Evolutionary conservation across 2,329 filamentous ascomycete species (phyloP), one percentile per base, ranked within the genome.

Genomic region (Blumeria graminis): DNA sequence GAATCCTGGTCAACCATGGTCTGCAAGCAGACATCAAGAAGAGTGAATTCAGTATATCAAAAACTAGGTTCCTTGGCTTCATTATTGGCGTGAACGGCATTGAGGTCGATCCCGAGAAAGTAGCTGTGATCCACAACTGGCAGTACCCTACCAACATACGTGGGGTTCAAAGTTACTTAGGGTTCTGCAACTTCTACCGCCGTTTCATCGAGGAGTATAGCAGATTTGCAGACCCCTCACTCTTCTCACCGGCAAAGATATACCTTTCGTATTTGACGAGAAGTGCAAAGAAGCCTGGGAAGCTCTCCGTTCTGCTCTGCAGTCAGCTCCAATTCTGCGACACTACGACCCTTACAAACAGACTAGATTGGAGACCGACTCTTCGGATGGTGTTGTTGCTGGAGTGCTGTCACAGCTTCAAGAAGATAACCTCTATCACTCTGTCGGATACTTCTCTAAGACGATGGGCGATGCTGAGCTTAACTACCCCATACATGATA

Each of bases 51-150:
- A 18, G 39, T 39, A 10, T 56, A 35, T 39, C 1, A 1, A 28
- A 53, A 16, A 56, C 55, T 35, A 52, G 52, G 14, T 56, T 39
- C 33, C 18, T 57, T 13, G 34, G 41, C 14, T 57, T 50, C 48
- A 55, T 55, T 18, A 32, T 55, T 45, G 39, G 36, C 13, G 32
- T 34, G 11, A 33, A 55, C 1, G 36, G 35, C 1, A 55, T 50
- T 18, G n/a, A 16, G 22, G 22, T 50, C 13, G 45, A 50, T 22
- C 45, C 22, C 11, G 22, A 50, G 18, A 50, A 50, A 7, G 2
- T 11, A 18, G 11, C n/a, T 13, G 45, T 50, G 11, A 18, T 50
- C 11, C 11, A 50, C 11, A 18, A 22, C 22, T 50, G 45, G 45
- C 13, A 7, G 18, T 13, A 13, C 11, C 45, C 45, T 16, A 22